Base-by-base conservation (phyloP, 176 grass and related monocot genomes). In the Eragrostis nindensis region DNA sequence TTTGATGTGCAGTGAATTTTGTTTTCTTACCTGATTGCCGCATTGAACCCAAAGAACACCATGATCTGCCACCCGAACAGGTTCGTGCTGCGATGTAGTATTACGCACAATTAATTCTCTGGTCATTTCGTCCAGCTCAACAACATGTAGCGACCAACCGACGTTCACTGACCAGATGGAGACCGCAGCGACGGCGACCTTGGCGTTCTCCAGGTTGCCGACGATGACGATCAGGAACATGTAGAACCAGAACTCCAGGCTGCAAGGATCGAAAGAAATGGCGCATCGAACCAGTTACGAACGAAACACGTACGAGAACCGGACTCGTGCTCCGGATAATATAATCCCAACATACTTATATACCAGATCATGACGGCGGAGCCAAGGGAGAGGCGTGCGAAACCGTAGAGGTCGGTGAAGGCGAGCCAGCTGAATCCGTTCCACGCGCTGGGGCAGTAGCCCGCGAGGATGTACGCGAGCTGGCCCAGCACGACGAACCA, bases 11-110 rank as follows among this genome's bases (percentile, higher is more conserved):
- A 3, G 49, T 52, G 26, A 12, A 1, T 29, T 18, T 32, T n/a
- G 21, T 38, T 14, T 14, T 5, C 9, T 85, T 82, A 94, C 86
- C 93, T 97, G 59, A 97, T 97, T 44, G 95, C 95, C 18, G 95
- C 92, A 53, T 94, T 97, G 80, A 97, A 92, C 11, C 95, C 95
- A 14, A 97, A 83, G 89, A 97, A 97, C 81, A 97, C 87, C 95
- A 94, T 94, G 83, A 92, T 50, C 84, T 94, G 82, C 95, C 95
- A 94, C 46, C 92, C 95, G 52, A 80, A 90, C 44, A 97, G 65
- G 73, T 92, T 97, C 21, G 44, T 86, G 46, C 94, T 97, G 86
- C 39, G n/a, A 70, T 9, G 29, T 44, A 8, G 9, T 7, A 44
- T 44, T 10, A 8, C 8, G 42, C 8, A 8, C 42, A 44, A 10